Conservation (phyloP, 2,329 filamentous ascomycete species). For the Neurospora sp. region DNA sequence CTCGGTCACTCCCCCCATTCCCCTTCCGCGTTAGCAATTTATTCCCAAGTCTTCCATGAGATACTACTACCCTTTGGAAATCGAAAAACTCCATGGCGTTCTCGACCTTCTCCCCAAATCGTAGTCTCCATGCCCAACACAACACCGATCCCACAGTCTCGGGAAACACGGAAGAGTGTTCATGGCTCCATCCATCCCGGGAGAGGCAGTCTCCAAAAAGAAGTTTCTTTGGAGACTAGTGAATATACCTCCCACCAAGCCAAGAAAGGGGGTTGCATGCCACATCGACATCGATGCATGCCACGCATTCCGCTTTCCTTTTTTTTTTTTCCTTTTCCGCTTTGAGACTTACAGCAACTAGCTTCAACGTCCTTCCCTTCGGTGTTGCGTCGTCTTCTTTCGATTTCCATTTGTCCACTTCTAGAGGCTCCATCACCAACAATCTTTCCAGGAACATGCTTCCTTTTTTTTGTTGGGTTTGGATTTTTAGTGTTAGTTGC, state of each 20-base stretch:
- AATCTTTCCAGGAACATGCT: not conserved
- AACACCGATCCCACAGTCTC: not conserved
- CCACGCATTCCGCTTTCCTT: not conserved
- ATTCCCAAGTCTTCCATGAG: not conserved
- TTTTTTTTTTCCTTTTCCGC: not conserved
- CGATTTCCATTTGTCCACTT: not conserved
- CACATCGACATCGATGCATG: not conserved
- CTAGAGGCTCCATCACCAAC: not conserved
- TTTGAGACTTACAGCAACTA: not conserved
- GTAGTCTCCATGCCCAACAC: not conserved
- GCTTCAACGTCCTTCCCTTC: not conserved
- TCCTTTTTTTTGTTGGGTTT: not conserved
- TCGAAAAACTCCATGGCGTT: not conserved
- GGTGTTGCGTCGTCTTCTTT: not conserved
- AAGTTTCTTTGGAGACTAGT: not conserved
- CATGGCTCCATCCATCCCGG: not conserved
- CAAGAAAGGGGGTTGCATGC: not conserved
- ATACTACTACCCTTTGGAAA: not conserved
- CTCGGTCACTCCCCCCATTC: not conserved
- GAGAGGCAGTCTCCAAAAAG: not conserved
- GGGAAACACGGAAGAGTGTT: not conserved
- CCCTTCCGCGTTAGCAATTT: not conserved
- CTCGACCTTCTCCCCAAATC: not conserved
- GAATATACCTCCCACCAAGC: not conserved
- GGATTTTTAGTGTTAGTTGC: not conserved